phyloP scores from a whole-genome alignment of 2,329 filamentous ascomycete species.

The Chrysosporium keratinophilum region DNA sequence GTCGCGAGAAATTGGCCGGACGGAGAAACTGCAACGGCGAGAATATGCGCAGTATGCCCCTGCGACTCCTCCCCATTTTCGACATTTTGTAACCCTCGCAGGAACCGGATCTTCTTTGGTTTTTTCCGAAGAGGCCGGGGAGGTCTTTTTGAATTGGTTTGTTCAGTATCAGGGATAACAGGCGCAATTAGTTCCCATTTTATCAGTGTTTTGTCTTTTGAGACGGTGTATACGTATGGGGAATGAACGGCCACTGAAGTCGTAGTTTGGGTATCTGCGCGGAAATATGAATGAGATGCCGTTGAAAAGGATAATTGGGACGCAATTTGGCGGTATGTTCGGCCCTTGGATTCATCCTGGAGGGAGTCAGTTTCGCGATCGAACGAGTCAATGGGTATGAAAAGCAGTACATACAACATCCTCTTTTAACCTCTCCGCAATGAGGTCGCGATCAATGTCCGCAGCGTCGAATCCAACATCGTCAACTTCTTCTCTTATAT shows the following conservation, averaged over 20 bases:
- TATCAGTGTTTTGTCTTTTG: slow-evolving; percentile 71
- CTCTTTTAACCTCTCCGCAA: slow-evolving; percentile 80
- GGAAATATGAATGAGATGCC: slow-evolving; percentile 61
- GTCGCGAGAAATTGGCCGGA: slow-evolving; percentile 88
- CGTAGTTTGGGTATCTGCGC: slow-evolving; percentile 64
- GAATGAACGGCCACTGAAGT: slow-evolving; percentile 70
- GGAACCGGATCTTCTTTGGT: slow-evolving; percentile 42
- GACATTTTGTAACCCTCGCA: slow-evolving; percentile 34
- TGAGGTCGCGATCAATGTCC: slow-evolving; percentile 83
- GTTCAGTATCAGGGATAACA: slow-evolving; percentile 18
- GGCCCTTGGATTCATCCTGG: slow-evolving; percentile 73
- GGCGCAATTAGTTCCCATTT: slow-evolving; percentile 73
- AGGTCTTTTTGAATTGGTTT: slow-evolving; percentile 55
- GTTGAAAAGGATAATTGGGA: slow-evolving; percentile 58
- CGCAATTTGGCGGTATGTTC: slow-evolving; percentile 72
- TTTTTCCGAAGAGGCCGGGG: slow-evolving; percentile 36
- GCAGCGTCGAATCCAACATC: slow-evolving; percentile 84
- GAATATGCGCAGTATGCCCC: slow-evolving; percentile 69
- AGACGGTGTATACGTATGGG: slow-evolving; percentile 77
- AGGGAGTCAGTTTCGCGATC: slow-evolving; percentile 7
- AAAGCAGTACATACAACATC: slow-evolving; percentile 52
- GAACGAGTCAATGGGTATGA: not conserved
- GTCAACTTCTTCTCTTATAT: slow-evolving; percentile 72
- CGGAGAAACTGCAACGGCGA: slow-evolving; percentile 74
- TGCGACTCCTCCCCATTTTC: slow-evolving; percentile 41